Base-by-base conservation (phyloP, 2,329 filamentous ascomycete species). In the Cladosporium sphaerospermum region DNA sequence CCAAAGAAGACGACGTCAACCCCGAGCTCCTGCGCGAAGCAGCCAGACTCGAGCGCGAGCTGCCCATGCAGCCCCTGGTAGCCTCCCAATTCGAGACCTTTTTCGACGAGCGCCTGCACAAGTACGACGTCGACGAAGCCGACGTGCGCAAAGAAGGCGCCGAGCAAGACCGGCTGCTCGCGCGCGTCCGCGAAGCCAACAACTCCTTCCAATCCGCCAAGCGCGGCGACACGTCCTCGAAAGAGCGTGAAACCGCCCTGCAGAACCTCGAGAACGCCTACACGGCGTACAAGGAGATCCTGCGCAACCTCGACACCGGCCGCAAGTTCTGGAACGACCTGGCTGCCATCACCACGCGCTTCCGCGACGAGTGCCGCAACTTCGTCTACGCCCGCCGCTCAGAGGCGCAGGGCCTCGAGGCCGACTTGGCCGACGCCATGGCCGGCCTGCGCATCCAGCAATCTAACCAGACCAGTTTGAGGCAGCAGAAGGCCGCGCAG, bases 321-420 rank as follows among this genome's bases (percentile, higher is more conserved):
- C 79, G 92, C 50, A 96, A 93, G 68, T 99, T 99, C 67, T 99
- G 97, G 74, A 99, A 99, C 61, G 91, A 97, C 65, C 78, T 99
- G 4, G 88, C 87, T 44, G 88, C 86, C 70, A 90, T 97, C 57
- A 88, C 96, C 1, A 85, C 83, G 36, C 78, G 85, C 9, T 97
- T 96, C 68, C 79, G 90, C 14, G 92, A 96, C 60, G 87, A 88
- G 34, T 84, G 84, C 54, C 81, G 81, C 59, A 80, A 79, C 1
- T 97, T 95, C 77, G 86, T 87, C 0, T 85, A 90, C 28, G 82
- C 89, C 65, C 78, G 93, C 49, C 81, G 90, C 47, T 82, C 86
- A 59, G 92, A 97, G 62, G 90, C 90, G 0, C 81, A 84, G 59
- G 81, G 83, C 51, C 69, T 96, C 33, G 90, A 96, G 69, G 80